phyloP scores from a whole-genome alignment of 2,329 filamentous ascomycete species.

The Decorospora gaudefroyi region DNA sequence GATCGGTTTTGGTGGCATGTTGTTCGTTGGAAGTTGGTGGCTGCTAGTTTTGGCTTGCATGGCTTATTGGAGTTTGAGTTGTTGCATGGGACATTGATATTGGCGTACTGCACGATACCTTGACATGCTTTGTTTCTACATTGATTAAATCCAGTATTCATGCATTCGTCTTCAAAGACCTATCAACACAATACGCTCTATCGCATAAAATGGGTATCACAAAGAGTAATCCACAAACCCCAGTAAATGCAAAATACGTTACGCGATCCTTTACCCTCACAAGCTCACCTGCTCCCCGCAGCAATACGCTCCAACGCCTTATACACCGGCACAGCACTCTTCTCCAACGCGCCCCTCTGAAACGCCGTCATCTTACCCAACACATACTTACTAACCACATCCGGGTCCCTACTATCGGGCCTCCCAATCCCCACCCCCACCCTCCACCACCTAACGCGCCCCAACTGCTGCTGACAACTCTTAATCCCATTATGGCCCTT shows the following conservation, averaged over 20 bases:
- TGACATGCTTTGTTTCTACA: slow-evolving; percentile 9
- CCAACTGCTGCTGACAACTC: slow-evolving; percentile 43
- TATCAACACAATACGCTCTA: slow-evolving; percentile 1
- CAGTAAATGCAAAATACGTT: slow-evolving; percentile 7
- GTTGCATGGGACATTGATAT: slow-evolving; percentile 11
- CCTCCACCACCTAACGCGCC: slow-evolving; percentile 55
- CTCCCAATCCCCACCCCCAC: slow-evolving; percentile 88
- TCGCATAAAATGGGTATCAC: slow-evolving; percentile 17
- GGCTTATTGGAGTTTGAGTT: not conserved
- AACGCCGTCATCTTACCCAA: slow-evolving; percentile 64
- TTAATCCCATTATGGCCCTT: slow-evolving; percentile 55
- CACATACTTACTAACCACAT: slow-evolving; percentile 76
- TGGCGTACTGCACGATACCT: slow-evolving; percentile 33
- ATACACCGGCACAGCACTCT: slow-evolving; percentile 55
- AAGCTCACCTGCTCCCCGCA: slow-evolving; percentile 34
- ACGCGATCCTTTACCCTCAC: not conserved
- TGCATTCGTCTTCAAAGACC: slow-evolving; percentile 8
- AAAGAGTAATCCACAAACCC: too few relatives aligned
- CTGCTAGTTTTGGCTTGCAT: not conserved
- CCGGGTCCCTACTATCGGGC: slow-evolving; percentile 68
- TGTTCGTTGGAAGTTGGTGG: slow-evolving; percentile 2
- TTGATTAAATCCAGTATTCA: slow-evolving; percentile 10
- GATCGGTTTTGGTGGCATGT: too few relatives aligned
- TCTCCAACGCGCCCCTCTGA: slow-evolving; percentile 53
- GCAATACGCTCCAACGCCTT: slow-evolving; percentile 59